phyloP scores from a whole-genome alignment of 1,284 basidiomycete genomes.

The Pseudomicrostroma phylloplanum region DNA sequence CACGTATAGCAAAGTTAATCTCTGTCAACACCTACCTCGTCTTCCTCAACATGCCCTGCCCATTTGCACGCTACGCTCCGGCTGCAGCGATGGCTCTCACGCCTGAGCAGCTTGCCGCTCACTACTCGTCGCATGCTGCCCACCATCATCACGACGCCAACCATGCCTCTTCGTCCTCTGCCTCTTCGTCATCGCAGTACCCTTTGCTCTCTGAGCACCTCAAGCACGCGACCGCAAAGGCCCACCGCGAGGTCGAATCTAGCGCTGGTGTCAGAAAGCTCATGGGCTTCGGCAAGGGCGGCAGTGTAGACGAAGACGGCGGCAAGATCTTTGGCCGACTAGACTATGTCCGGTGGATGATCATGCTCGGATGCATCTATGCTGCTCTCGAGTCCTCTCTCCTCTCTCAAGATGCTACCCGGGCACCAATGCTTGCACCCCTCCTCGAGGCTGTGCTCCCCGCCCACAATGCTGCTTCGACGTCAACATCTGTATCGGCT shows the following conservation, averaged over 20 bases:
- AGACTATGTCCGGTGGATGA: conserved; percentile 31
- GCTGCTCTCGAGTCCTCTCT: conserved; percentile 5
- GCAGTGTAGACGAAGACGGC: background rate
- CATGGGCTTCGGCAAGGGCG: conserved; percentile 3
- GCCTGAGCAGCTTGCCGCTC: no score
- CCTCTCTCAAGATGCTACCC: background rate
- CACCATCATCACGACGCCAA: background rate
- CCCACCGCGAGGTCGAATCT: conserved; percentile 26
- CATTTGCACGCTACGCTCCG: conserved; percentile 2
- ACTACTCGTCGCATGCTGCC: background rate
- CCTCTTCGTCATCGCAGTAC: background rate
- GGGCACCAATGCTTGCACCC: background rate
- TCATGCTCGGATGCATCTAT: conserved; percentile 34
- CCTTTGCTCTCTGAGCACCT: conserved; percentile 20
- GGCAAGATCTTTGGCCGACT: conserved; percentile 15
- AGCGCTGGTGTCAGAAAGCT: conserved; percentile 24
- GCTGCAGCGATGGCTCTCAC: background rate
- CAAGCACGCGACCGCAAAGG: conserved; percentile 17
- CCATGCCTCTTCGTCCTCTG: background rate
- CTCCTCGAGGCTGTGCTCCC: background rate
- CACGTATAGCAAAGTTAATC: background rate
- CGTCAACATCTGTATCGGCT: no score
- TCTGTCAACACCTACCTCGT: background rate
- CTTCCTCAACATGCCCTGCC: background rate
- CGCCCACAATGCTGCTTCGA: background rate